Evolutionary conservation across 2,329 filamentous ascomycete species (phyloP).

Genomic region (Teratosphaeria destructans): DNA sequence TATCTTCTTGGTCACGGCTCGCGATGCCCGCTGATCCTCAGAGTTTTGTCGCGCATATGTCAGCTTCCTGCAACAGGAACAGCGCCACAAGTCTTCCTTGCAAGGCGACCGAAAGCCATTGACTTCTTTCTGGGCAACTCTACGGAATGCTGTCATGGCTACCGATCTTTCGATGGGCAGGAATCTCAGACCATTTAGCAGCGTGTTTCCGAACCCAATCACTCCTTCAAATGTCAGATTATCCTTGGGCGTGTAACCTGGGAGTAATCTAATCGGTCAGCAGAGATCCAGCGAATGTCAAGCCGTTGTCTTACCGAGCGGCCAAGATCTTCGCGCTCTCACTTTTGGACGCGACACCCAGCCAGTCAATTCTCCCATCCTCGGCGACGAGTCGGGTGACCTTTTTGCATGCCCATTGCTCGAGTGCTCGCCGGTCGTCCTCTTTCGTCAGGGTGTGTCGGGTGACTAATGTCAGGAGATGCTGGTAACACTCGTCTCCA

Average conservation of each 20-base stretch:
- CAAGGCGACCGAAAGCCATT: background rate
- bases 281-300: background rate
- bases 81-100: background rate
- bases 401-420: background rate
- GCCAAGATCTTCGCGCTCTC: background rate
- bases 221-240: background rate
- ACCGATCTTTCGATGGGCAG: background rate
- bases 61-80: background rate
- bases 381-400: too few species aligned
- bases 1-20: too few species aligned
- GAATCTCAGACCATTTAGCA: background rate
- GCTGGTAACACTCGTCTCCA: background rate
- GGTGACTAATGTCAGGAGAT: background rate
- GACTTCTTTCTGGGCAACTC: background rate
- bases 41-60: too few species aligned
- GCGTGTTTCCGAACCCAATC: background rate
- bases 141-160: background rate
- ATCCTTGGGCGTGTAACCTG: background rate
- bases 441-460: background rate
- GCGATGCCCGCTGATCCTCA: too few species aligned
- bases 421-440: background rate
- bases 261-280: background rate
- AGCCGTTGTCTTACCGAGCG: background rate
- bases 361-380: background rate
- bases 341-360: background rate